phyloP scores from a whole-genome alignment of 2,329 filamentous ascomycete genomes.

The Trichoderma harzianum region DNA sequence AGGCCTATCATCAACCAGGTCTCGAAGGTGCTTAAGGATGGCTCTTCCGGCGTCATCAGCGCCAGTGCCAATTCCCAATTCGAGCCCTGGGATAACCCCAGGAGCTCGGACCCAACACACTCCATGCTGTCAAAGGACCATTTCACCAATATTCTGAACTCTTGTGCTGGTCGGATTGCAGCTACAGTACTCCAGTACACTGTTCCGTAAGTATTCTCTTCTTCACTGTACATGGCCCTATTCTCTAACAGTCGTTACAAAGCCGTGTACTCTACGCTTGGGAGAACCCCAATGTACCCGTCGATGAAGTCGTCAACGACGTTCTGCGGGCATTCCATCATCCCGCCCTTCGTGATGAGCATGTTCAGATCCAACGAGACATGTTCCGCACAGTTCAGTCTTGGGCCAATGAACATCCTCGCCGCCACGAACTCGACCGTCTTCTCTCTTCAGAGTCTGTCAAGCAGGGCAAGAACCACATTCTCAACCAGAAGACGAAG shows the following conservation, averaged over 20 bases:
- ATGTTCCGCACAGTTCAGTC: conserved; percentile 86
- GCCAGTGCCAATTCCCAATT: conserved; percentile 71
- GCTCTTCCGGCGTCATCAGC: conserved; percentile 68
- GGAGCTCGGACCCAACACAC: conserved; percentile 75
- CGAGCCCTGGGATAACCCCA: conserved; percentile 74
- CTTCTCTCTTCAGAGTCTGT: conserved; percentile 83
- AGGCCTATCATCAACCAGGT: conserved; percentile 87
- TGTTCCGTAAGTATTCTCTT: conserved; percentile 58
- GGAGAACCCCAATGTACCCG: conserved; percentile 80
- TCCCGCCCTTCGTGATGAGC: conserved; percentile 73
- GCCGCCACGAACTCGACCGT: conserved; percentile 65
- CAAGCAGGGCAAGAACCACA: conserved; percentile 76
- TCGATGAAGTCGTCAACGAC: conserved; percentile 80
- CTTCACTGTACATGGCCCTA: not conserved
- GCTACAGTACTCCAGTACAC: conserved; percentile 78
- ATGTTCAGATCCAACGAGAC: conserved; percentile 73
- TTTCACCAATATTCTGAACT: conserved; percentile 75
- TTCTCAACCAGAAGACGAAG: conserved; percentile 37
- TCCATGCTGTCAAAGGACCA: conserved; percentile 83
- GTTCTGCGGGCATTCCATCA: conserved; percentile 86
- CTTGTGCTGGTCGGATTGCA: conserved; percentile 71
- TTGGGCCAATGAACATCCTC: conserved; percentile 71
- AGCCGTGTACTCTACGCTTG: conserved; percentile 84
- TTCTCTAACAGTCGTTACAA: not conserved
- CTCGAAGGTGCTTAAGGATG: conserved; percentile 78